phyloP scores from a whole-genome alignment of 1,284 basidiomycete species.

The Albatrellus sp. region DNA sequence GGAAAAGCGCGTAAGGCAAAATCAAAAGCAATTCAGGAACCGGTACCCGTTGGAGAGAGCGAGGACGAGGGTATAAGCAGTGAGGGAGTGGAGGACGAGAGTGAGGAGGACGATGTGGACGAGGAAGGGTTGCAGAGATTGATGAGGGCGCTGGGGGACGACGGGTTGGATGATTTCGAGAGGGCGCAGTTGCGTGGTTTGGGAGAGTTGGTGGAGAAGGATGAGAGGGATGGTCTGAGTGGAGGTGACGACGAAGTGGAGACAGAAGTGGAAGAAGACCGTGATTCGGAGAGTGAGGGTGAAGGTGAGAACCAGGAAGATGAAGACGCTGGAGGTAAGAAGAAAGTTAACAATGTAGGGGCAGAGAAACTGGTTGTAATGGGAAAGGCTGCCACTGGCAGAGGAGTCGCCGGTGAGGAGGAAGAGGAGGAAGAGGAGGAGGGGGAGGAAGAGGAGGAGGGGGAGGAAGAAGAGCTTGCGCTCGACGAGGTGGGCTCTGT shows the following conservation, averaged over 20 bases:
- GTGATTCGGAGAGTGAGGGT: conserved; percentile 20
- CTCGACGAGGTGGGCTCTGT: conserved; percentile 56
- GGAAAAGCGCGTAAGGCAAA: too few species aligned
- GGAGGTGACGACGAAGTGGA: too few species aligned
- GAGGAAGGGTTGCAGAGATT: conserved; percentile 53
- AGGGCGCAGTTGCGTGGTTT: conserved; percentile 39
- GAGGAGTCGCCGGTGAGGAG: too few species aligned
- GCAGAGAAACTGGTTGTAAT: conserved; percentile 15
- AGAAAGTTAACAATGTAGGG: conserved; percentile 27
- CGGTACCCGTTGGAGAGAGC: background rate
- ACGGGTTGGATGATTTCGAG: conserved; percentile 53
- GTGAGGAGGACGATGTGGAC: conserved; percentile 45
- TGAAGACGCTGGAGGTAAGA: conserved; percentile 19
- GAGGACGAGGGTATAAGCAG: conserved; percentile 9
- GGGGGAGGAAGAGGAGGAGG: conserved; percentile 15
- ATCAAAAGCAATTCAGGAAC: too few species aligned
- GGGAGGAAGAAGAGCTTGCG: conserved; percentile 32
- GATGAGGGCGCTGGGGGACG: conserved; percentile 55
- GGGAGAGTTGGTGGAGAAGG: too few species aligned
- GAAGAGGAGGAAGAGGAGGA: conserved; percentile 18
- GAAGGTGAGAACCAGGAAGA: conserved; percentile 13
- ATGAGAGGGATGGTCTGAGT: too few species aligned
- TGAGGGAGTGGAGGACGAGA: conserved; percentile 35
- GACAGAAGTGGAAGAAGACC: conserved; percentile 23
- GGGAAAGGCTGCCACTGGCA: too few species aligned